Evolutionary conservation across 306 rosid genomes (phyloP).

Genomic region (Cicer chorassanicum): DNA sequence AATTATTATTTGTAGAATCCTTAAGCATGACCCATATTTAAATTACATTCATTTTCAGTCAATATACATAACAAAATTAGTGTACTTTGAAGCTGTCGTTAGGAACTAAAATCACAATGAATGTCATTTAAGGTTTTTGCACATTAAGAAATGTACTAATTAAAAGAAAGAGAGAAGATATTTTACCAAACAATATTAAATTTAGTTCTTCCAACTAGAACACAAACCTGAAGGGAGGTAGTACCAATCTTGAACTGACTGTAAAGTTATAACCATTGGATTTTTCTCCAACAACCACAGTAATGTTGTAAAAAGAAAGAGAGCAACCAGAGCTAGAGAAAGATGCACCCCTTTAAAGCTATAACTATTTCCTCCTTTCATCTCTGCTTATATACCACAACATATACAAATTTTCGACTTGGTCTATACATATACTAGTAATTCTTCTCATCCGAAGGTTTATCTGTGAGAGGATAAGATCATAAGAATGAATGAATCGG

Average conservation of each 20-base stretch:
- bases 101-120: too few species aligned
- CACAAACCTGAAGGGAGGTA: conserved; percentile 62
- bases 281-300: conserved; percentile 77
- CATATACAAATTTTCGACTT: conserved; percentile 36
- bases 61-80: too few species aligned
- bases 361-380: conserved; percentile 66
- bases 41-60: too few species aligned
- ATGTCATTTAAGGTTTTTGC: too few species aligned
- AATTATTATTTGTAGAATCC: too few species aligned
- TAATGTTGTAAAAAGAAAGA: conserved; percentile 57
- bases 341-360: conserved; percentile 58
- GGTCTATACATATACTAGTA: conserved; percentile 12
- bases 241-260: conserved; percentile 54
- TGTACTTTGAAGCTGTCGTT: too few species aligned
- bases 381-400: conserved; percentile 41
- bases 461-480: conserved; percentile 30
- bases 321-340: conserved; percentile 58
- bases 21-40: too few species aligned
- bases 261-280: conserved; percentile 57
- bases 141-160: too few species aligned
- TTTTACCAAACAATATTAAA: too few species aligned
- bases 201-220: conserved; percentile 19
- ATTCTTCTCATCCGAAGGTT: conserved; percentile 29
- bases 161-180: too few species aligned
- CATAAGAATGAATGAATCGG: conserved; percentile 21